Conservation (phyloP, 2,329 filamentous ascomycete species). For the Colletotrichum lupini region DNA sequence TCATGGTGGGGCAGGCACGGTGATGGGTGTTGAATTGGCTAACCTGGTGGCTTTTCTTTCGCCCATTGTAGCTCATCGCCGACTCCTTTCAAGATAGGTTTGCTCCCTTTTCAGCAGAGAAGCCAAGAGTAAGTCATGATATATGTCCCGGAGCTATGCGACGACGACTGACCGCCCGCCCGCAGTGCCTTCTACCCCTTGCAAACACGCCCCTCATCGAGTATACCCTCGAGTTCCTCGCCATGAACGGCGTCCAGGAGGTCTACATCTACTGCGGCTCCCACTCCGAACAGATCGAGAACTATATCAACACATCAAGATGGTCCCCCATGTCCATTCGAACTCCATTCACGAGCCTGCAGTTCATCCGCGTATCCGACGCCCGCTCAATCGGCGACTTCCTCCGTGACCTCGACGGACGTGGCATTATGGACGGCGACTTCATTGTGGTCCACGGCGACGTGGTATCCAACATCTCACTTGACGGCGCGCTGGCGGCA, state of each 20-base stretch:
- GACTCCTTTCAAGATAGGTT: conserved; percentile 96
- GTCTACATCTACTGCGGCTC: conserved; percentile 92
- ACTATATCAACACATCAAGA: conserved; percentile 82
- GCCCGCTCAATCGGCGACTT: conserved; percentile 92
- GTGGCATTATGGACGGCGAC: conserved; percentile 86
- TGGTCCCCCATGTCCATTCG: conserved; percentile 71
- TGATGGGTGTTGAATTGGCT: conserved; percentile 23
- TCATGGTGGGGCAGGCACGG: conserved; percentile 41
- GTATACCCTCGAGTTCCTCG: conserved; percentile 96
- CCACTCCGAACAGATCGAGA: conserved; percentile 87
- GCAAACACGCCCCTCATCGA: conserved; percentile 96
- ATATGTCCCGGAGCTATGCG: conserved; percentile 4
- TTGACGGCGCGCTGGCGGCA: conserved; percentile 81
- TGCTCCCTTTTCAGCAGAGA: conserved; percentile 87
- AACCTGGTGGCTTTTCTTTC: conserved; percentile 8
- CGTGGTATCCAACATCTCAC: conserved; percentile 86
- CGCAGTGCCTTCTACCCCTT: conserved; percentile 88
- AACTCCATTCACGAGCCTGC: conserved; percentile 79
- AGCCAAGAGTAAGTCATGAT: conserved; percentile 77
- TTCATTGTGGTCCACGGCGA: conserved; percentile 95
- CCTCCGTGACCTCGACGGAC: conserved; percentile 90
- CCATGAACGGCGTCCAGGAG: conserved; percentile 93
- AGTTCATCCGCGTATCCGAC: conserved; percentile 85
- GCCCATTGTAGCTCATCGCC: conserved; percentile 77
- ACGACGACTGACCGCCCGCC: conserved; percentile 34